Percentiles rank a stretch among this genome's conserved stretches.
Conservation (phyloP, 176 grass and related monocot species). For the Oryza officinalis region DNA sequence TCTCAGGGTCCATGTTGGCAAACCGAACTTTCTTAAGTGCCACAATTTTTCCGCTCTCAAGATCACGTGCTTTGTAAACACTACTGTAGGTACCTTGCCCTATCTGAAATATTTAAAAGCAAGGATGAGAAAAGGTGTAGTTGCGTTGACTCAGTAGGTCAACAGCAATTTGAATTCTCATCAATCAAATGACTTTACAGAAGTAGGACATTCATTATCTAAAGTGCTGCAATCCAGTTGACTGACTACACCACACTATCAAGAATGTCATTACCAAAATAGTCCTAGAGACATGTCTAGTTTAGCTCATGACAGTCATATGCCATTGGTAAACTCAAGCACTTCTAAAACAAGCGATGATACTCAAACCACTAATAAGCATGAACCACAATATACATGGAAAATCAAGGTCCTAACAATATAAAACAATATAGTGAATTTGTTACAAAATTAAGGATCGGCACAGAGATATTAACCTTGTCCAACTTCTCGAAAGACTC, state of each 20-base stretch:
- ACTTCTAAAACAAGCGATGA: background rate
- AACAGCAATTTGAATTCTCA: background rate
- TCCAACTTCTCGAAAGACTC: slow-evolving; percentile 96
- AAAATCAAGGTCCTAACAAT: slow-evolving; percentile 23
- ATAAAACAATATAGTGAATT: slow-evolving; percentile 4
- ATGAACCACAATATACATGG: slow-evolving; percentile 24
- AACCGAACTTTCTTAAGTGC: slow-evolving; percentile 98
- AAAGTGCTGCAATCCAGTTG: background rate
- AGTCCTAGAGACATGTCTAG: slow-evolving; percentile 4
- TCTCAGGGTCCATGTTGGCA: slow-evolving; percentile 92
- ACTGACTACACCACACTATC: background rate
- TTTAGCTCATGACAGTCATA: slow-evolving; percentile 4
- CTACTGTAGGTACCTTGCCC: slow-evolving; percentile 99
- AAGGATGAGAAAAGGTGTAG: slow-evolving; percentile 18
- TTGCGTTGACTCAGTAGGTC: background rate
- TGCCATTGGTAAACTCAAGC: slow-evolving; percentile 5
- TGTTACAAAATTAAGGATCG: background rate
- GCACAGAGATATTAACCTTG: slow-evolving; percentile 60
- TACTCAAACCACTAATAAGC: slow-evolving; percentile 3
- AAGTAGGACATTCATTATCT: background rate
- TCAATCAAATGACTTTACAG: slow-evolving; percentile 12
- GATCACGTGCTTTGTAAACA: slow-evolving; percentile 93
- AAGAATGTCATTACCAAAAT: slow-evolving; percentile 4
- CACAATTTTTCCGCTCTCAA: slow-evolving; percentile 88
- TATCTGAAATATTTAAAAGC: slow-evolving; percentile 64